Evolutionary conservation across 495 filamentous ascomycete genomes (phyloP), one percentile per base, ranked within the genome.

Genomic region (Trichoderma virens): DNA sequence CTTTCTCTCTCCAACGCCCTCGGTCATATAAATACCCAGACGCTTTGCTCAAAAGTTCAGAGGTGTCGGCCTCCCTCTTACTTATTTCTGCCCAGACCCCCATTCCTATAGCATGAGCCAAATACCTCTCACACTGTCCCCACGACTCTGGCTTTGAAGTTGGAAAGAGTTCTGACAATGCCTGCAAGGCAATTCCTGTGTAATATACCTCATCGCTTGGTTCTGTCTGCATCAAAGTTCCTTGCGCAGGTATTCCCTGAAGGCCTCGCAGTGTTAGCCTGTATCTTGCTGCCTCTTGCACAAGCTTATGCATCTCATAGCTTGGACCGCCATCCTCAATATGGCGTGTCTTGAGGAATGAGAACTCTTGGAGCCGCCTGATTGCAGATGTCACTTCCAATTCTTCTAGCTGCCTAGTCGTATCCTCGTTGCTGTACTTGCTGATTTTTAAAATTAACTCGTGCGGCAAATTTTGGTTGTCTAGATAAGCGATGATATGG

Each of bases 241-340:
- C 35, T 6, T 39, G 35, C 5, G 1, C 35, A 39, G 35, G 16
- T 39, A 14, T 14, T 39, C 35, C 5, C 5, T 39, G 35, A 39
- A 39, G 35, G 2, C 35, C 5, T 2, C 35, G 30, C 32, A 34
- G 28, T 20, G 25, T 60, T 4, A 70, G 60, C 35, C 61, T 60
- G 25, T 70, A 71, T 64, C 63, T 62, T 16, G 61, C 65, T 41
- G 68, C 70, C 54, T 71, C 70, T 20, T 71, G 70, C 13, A 71
- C 70, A 30, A 71, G 66, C 56, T 68, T 68, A 27, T 71, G 68
- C 65, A 71, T 71, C 32, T 67, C 68, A 43, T 71, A 71, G 32
- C 27, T 54, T 61, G n/a, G 43, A n/a, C 45, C 25, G 35, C 35
- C 35, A n/a, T 27, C 38, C 13, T 62, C 62, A 5, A 41, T 56